Evolutionary conservation across 257 asterid genomes (phyloP).

Genomic region (Eucommia ulmoides): DNA sequence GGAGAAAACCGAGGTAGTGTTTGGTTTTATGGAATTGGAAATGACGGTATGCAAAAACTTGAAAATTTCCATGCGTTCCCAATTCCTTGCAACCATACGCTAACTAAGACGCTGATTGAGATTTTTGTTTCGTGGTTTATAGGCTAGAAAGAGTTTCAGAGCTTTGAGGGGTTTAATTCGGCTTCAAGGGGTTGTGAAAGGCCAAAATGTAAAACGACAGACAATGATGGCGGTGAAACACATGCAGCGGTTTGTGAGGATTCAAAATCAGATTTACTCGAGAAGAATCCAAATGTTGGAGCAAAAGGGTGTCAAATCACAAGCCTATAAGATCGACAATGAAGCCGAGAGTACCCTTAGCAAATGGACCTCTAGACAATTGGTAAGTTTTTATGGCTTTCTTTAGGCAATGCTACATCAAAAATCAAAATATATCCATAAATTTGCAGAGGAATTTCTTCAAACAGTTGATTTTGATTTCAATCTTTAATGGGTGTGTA

Average conservation of each 20-base stretch:
- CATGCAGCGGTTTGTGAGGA: slow-evolving; percentile 80
- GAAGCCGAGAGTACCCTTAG: slow-evolving; percentile 52
- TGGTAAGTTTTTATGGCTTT: slow-evolving; percentile 26
- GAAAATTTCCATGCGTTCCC: neutral
- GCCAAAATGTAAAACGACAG: slow-evolving; percentile 67
- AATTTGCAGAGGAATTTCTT: too few species aligned
- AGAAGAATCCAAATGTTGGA: slow-evolving; percentile 80
- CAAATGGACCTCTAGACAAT: slow-evolving; percentile 51
- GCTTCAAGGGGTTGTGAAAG: slow-evolving; percentile 84
- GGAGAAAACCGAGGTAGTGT: neutral
- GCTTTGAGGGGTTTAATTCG: slow-evolving; percentile 82
- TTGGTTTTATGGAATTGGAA: neutral
- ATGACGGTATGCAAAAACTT: too few species aligned
- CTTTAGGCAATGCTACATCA: too few species aligned
- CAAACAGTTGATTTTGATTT: neutral
- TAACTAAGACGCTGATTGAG: neutral
- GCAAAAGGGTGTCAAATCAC: slow-evolving; percentile 36
- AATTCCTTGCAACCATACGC: neutral
- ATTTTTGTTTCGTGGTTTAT: neutral
- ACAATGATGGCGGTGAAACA: slow-evolving; percentile 80
- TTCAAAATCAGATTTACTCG: slow-evolving; percentile 82
- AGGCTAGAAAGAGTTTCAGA: slow-evolving; percentile 80
- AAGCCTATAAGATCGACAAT: slow-evolving; percentile 31
- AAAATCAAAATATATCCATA: too few species aligned
- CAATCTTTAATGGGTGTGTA: neutral